Conservation (phyloP, 495 filamentous ascomycete genomes). For the Tuber borchii region DNA sequence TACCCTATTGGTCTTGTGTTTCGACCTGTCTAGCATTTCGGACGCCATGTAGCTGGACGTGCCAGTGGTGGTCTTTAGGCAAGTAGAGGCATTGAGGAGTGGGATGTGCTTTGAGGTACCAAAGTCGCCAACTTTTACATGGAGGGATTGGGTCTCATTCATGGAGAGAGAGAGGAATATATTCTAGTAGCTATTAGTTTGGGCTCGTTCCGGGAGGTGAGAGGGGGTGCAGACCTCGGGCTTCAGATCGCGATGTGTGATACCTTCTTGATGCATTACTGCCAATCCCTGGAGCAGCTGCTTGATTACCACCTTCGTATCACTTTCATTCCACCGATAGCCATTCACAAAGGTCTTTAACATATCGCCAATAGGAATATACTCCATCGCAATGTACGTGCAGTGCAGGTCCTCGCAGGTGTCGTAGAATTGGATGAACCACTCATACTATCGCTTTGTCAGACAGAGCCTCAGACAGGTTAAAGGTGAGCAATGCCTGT, state of each 20-base stretch:
- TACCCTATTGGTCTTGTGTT: too few species aligned
- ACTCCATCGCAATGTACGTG: slow-evolving; percentile 11
- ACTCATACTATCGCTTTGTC: neutral
- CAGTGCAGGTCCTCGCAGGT: neutral
- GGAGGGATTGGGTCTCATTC: neutral
- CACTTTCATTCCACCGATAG: neutral
- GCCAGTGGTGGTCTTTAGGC: too few species aligned
- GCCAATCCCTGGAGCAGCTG: slow-evolving; percentile 9
- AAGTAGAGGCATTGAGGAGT: neutral
- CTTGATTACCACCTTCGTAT: neutral
- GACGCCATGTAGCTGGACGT: too few species aligned
- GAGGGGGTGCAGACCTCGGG: neutral
- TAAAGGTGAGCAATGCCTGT: neutral
- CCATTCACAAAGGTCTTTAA: neutral
- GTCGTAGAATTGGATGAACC: neutral
- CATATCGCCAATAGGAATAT: neutral
- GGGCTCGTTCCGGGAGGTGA: neutral
- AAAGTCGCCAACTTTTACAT: slow-evolving; percentile 8
- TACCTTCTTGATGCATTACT: neutral
- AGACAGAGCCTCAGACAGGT: neutral
- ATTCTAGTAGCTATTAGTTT: too few species aligned
- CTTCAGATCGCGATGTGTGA: slow-evolving; percentile 7
- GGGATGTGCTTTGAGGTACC: neutral
- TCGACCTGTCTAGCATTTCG: too few species aligned
- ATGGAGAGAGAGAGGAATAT: neutral